phyloP scores from a whole-genome alignment of 352 stramenopile genomes.

The Phytophthora capsici region DNA sequence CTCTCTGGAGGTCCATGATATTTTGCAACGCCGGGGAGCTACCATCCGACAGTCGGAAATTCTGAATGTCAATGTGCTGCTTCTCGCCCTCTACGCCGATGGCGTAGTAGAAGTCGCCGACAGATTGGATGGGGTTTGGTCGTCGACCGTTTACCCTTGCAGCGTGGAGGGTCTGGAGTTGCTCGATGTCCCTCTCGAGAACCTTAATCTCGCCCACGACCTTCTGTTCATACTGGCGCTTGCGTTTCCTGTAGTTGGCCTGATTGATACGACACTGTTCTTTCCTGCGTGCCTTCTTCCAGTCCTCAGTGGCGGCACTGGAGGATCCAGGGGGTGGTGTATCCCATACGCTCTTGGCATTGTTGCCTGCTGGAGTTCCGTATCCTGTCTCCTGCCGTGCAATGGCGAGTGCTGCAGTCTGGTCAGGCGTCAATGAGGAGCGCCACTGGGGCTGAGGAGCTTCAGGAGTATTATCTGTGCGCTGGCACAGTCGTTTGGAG shows the following conservation, averaged over 20 bases:
- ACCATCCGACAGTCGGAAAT: conserved; percentile 13
- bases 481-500: conserved; percentile 17
- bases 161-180: conserved; percentile 23
- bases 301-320: conserved; percentile 15
- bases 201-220: conserved; percentile 36
- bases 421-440: conserved; percentile 24
- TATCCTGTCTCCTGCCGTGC: conserved; percentile 23
- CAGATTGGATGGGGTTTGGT: conserved; percentile 25
- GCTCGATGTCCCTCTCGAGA: conserved; percentile 47
- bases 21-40: conserved; percentile 38
- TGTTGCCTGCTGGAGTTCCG: neutral
- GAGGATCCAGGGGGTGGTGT: neutral
- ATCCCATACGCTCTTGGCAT: neutral
- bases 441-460: conserved; percentile 18
- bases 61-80: conserved; percentile 1
- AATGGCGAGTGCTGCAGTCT: conserved; percentile 30
- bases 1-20: conserved; percentile 37
- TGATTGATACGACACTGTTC: conserved; percentile 72
- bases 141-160: neutral
- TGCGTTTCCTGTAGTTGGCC: conserved; percentile 63
- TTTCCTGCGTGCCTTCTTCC: conserved; percentile 57
- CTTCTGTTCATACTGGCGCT: conserved; percentile 52
- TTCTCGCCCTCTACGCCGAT: conserved; percentile 22
- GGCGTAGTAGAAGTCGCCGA: conserved; percentile 45
- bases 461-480: neutral